Conservation (phyloP, 129 eudicot genomes). For the Flaveria linearis region DNA sequence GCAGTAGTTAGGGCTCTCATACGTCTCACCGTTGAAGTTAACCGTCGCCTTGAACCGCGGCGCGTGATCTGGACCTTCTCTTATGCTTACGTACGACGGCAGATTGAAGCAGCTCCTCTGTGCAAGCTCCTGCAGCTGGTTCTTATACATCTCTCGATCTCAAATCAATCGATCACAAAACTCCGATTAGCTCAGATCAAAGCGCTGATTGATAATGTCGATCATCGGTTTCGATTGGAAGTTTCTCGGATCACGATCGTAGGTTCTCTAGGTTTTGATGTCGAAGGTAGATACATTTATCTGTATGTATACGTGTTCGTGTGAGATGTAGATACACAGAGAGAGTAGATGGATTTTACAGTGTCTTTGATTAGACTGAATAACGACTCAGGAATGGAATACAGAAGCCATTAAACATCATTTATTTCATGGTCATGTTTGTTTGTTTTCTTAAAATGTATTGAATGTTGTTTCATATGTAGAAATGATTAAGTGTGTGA, state of each 20-base stretch:
- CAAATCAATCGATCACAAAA: constrained; percentile 10
- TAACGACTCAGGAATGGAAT: background rate
- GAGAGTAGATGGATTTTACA: constrained; percentile 7
- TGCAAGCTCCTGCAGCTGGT: constrained; percentile 76
- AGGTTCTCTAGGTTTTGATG: constrained; percentile 40
- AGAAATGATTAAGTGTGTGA: no score
- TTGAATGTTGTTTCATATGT: no score
- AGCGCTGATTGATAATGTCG: constrained; percentile 37
- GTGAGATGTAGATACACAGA: constrained; percentile 30
- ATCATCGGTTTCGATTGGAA: constrained; percentile 36
- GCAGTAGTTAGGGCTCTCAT: constrained; percentile 66
- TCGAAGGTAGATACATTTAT: constrained; percentile 16
- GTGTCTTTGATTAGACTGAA: no score
- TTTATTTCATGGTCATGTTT: background rate
- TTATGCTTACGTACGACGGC: constrained; percentile 61
- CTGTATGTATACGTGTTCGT: background rate
- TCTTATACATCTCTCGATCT: constrained; percentile 59
- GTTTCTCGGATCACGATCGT: constrained; percentile 38
- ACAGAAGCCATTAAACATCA: background rate
- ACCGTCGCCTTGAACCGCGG: constrained; percentile 78
- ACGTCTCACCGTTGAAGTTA: constrained; percentile 67
- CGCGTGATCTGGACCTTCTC: constrained; percentile 93
- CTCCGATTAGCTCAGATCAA: constrained; percentile 36
- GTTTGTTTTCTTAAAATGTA: no score
- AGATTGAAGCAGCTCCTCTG: constrained; percentile 77